A percentile compares a stretch with the other conserved stretches of the same genome.
Evolutionary conservation across 2,329 filamentous ascomycete genomes (phyloP).

Genomic region (Graphilbum ipis-grandicollis): DNA sequence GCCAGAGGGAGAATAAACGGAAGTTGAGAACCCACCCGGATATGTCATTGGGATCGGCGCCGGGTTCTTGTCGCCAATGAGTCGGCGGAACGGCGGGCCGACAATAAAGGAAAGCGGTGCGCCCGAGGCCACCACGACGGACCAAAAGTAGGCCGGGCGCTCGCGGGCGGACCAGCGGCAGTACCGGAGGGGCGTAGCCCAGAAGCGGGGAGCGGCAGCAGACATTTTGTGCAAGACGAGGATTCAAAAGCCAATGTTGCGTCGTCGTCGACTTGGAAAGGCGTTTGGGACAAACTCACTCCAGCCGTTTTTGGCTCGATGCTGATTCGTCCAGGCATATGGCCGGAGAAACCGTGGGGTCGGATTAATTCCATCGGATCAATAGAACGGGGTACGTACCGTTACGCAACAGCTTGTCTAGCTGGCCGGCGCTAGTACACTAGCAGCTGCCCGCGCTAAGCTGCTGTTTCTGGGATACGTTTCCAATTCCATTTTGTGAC

Average conservation of each 20-base stretch:
- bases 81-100: conserved; percentile 56
- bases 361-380: too few relatives aligned
- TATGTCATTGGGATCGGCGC: conserved; percentile 73
- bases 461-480: background rate
- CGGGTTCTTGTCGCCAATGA: conserved; percentile 57
- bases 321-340: too few relatives aligned
- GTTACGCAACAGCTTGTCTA: too few relatives aligned
- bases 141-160: conserved; percentile 85
- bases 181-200: conserved; percentile 67
- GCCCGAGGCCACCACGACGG: conserved; percentile 51
- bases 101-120: conserved; percentile 55
- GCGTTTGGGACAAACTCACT: too few relatives aligned
- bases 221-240: conserved; percentile 33
- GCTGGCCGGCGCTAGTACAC: too few relatives aligned
- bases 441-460: too few relatives aligned
- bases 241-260: too few relatives aligned
- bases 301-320: background rate
- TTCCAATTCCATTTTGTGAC: background rate
- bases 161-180: conserved; percentile 74
- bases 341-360: too few relatives aligned
- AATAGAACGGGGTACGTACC: too few relatives aligned
- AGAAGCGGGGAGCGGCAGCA: conserved; percentile 56
- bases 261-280: too few relatives aligned
- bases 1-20: background rate
- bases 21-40: conserved; percentile 49